Percentiles rank a stretch among this genome's conserved stretches.
These are phyloP conservation scores for Dentipellis fragilis DNA, from an alignment of 768 basidiomycete genomes.

Conservation along the genomic window DNA sequence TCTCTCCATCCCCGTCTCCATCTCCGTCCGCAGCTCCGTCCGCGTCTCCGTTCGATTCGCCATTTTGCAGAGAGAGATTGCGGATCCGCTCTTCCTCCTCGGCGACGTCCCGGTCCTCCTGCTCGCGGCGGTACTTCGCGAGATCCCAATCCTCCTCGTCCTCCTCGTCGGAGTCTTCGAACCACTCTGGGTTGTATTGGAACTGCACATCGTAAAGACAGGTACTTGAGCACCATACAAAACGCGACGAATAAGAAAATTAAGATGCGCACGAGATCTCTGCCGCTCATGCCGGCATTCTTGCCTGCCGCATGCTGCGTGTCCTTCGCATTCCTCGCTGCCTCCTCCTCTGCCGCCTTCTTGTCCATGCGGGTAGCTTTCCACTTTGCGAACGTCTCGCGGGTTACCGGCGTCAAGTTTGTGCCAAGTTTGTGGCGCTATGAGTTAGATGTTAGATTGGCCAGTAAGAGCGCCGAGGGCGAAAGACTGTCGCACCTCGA, in stretches of 20 bases:
- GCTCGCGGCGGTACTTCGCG: slow-evolving; percentile 46
- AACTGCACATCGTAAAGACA: slow-evolving; percentile 39
- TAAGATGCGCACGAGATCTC: slow-evolving; percentile 64
- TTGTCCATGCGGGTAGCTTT: slow-evolving; percentile 93
- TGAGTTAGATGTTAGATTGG: neutral
- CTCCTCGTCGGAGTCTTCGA: slow-evolving; percentile 61
- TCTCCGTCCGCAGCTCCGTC: neutral
- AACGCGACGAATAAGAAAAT: neutral
- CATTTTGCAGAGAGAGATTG: slow-evolving; percentile 27
- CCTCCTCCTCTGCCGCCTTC: slow-evolving; percentile 86
- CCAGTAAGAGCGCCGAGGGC: neutral
- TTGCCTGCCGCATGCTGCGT: slow-evolving; percentile 79
- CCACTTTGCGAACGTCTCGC: slow-evolving; percentile 87
- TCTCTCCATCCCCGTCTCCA: neutral
- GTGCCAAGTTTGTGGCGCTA: slow-evolving; percentile 91
- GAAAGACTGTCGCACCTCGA: slow-evolving; percentile 53
- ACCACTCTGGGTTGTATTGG: slow-evolving; percentile 94
- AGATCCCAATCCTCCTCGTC: slow-evolving; percentile 41
- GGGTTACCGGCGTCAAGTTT: slow-evolving; percentile 88
- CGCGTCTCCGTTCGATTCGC: slow-evolving; percentile 9
- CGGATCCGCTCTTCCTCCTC: slow-evolving; percentile 46
- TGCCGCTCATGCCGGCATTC: slow-evolving; percentile 86
- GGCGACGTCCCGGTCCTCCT: slow-evolving; percentile 49
- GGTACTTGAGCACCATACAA: neutral
- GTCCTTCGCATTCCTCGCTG: slow-evolving; percentile 72